Evolutionary conservation across 495 filamentous ascomycete genomes (phyloP).

Genomic region (Penicillium silybi): DNA sequence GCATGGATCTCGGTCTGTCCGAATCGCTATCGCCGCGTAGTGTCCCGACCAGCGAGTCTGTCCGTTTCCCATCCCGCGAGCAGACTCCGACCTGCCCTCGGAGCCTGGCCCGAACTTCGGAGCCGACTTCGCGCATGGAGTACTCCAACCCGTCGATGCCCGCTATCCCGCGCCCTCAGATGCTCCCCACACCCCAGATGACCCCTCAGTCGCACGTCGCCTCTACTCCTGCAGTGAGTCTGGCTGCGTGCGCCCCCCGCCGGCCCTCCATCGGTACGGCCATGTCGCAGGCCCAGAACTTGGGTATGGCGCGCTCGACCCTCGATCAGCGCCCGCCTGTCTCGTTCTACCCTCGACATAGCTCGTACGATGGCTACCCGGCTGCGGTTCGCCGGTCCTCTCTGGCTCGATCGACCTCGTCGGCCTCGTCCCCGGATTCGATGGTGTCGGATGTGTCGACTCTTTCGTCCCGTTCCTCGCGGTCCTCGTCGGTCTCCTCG

Average conservation of each 20-base stretch:
- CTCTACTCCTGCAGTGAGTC: constrained; percentile 90
- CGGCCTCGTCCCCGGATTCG: constrained; percentile 81
- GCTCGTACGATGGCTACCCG: constrained; percentile 44
- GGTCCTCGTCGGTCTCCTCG: constrained; percentile 71
- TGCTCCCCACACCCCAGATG: constrained; percentile 74
- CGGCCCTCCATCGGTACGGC: constrained; percentile 72
- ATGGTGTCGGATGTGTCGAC: constrained; percentile 81
- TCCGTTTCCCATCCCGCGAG: constrained; percentile 29
- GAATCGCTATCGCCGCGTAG: constrained; percentile 38
- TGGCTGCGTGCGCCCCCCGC: constrained; percentile 47
- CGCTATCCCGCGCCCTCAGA: constrained; percentile 55
- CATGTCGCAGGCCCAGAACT: constrained; percentile 70
- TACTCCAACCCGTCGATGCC: constrained; percentile 38
- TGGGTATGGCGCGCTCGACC: constrained; percentile 61
- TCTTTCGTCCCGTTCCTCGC: constrained; percentile 56
- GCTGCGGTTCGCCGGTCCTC: constrained; percentile 65
- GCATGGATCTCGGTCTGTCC: constrained; percentile 27
- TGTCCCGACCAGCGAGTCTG: constrained; percentile 18
- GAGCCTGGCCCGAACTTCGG: constrained; percentile 53
- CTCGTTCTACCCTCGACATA: constrained; percentile 53
- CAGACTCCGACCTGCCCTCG: constrained; percentile 43
- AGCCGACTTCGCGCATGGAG: constrained; percentile 45
- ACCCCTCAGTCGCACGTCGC: constrained; percentile 72
- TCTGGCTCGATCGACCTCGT: constrained; percentile 70
- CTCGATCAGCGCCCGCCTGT: constrained; percentile 45